These are phyloP conservation scores for Leucosporidium yakuticum DNA, from an alignment of 768 basidiomycete species.

Conservation along the genomic window DNA sequence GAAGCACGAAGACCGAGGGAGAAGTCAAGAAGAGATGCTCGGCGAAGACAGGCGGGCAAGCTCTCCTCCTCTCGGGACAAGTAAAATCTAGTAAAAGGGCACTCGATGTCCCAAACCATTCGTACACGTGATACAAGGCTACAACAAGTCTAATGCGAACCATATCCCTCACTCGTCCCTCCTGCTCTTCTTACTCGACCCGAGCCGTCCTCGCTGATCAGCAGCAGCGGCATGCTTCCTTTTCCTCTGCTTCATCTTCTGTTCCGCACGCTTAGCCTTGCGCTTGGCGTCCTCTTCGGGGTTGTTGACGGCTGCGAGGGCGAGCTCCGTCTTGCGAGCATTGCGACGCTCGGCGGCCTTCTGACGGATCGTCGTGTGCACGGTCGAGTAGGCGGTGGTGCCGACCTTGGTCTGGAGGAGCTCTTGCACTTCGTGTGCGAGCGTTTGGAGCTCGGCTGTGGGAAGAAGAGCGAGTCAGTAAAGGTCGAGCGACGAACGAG, in stretches of 20 bases:
- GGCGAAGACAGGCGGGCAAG: too few relatives aligned
- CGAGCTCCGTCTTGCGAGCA: conserved; percentile 62
- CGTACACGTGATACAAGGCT: neutral
- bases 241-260: conserved; percentile 36
- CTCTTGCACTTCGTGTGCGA: conserved; percentile 76
- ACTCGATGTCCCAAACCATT: too few relatives aligned
- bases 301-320: conserved; percentile 43
- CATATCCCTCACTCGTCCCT: neutral
- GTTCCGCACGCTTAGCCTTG: conserved; percentile 30
- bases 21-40: too few relatives aligned
- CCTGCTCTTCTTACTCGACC: conserved; percentile 11
- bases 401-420: conserved; percentile 83
- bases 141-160: neutral
- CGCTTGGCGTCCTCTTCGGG: conserved; percentile 35
- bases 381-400: conserved; percentile 68
- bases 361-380: conserved; percentile 76
- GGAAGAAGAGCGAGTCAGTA: neutral
- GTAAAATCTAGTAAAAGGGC: too few relatives aligned
- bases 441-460: conserved; percentile 72
- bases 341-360: conserved; percentile 59
- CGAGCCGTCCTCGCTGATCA: conserved; percentile 17
- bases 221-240: conserved; percentile 32
- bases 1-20: too few relatives aligned
- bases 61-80: too few relatives aligned
- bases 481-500: neutral